Conservation (phyloP, 2,329 filamentous ascomycete species). For the Dactylonectria estremocensis region DNA sequence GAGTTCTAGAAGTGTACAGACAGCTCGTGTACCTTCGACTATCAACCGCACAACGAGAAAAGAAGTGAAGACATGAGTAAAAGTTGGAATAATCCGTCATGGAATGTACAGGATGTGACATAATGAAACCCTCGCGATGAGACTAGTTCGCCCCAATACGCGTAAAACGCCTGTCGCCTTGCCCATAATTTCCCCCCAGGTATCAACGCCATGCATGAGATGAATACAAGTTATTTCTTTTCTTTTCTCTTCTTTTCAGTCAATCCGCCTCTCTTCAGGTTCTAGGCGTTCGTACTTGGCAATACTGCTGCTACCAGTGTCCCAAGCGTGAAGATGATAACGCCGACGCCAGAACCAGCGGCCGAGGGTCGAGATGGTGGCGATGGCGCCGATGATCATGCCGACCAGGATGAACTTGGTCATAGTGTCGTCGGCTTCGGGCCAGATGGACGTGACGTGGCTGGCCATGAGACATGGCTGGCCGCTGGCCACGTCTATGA, state of each 20-base stretch:
- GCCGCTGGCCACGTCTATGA: slow-evolving; percentile 47
- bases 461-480: slow-evolving; percentile 43
- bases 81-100: not conserved
- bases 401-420: slow-evolving; percentile 23
- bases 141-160: not conserved
- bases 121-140: not conserved
- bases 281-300: slow-evolving; percentile 34
- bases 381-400: slow-evolving; percentile 12
- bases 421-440: slow-evolving; percentile 15
- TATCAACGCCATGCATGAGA: slow-evolving; percentile 31
- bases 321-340: slow-evolving; percentile 22
- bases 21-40: not conserved
- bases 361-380: slow-evolving; percentile 15
- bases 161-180: slow-evolving; percentile 14
- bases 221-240: not conserved
- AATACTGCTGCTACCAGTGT: slow-evolving; percentile 19
- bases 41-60: not conserved
- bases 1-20: not conserved
- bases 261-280: slow-evolving; percentile 37
- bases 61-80: not conserved
- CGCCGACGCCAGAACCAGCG: slow-evolving; percentile 31
- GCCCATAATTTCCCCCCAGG: slow-evolving; percentile 16
- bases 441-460: slow-evolving; percentile 39
- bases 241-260: slow-evolving; percentile 22
- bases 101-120: slow-evolving; percentile 1